These are phyloP conservation scores for Phytophthora agathidicida DNA, from an alignment of 352 stramenopile species.

Conservation along the genomic window DNA sequence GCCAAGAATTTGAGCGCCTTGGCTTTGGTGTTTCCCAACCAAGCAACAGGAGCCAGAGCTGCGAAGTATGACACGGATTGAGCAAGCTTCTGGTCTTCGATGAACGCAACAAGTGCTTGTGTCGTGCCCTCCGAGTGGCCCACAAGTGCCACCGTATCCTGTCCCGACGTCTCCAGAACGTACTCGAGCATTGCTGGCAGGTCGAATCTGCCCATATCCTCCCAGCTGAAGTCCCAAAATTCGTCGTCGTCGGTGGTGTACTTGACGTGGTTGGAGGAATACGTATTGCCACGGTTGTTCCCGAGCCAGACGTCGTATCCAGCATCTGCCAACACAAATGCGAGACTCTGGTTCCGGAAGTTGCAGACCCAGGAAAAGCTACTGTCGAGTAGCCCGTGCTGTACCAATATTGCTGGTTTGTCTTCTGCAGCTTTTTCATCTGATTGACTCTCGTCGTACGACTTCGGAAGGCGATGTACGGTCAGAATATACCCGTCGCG, in stretches of 20 bases:
- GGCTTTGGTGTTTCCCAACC: conserved; percentile 35
- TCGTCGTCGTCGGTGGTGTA: conserved; percentile 37
- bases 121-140: conserved; percentile 61
- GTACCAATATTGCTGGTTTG: conserved; percentile 52
- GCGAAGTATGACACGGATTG: conserved; percentile 58
- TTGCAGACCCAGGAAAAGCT: conserved; percentile 61
- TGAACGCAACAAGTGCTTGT: conserved; percentile 59
- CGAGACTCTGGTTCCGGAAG: conserved; percentile 58
- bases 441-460: conserved; percentile 42
- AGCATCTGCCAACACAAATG: conserved; percentile 53
- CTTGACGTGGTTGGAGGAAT: conserved; percentile 50
- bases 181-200: conserved; percentile 57
- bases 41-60: conserved; percentile 48
- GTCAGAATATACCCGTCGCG: conserved; percentile 59
- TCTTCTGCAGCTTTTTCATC: conserved; percentile 13
- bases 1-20: conserved; percentile 34
- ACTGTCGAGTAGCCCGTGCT: conserved; percentile 59
- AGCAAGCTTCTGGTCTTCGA: conserved; percentile 50
- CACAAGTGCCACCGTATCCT: conserved; percentile 46
- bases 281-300: conserved; percentile 74
- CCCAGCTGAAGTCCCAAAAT: conserved; percentile 66
- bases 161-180: conserved; percentile 29
- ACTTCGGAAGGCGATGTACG: conserved; percentile 55
- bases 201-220: conserved; percentile 60
- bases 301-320: conserved; percentile 70